These are phyloP conservation scores for Rhynchosporium secalis DNA, from an alignment of 2,329 filamentous ascomycete species.

Conservation along the genomic window DNA sequence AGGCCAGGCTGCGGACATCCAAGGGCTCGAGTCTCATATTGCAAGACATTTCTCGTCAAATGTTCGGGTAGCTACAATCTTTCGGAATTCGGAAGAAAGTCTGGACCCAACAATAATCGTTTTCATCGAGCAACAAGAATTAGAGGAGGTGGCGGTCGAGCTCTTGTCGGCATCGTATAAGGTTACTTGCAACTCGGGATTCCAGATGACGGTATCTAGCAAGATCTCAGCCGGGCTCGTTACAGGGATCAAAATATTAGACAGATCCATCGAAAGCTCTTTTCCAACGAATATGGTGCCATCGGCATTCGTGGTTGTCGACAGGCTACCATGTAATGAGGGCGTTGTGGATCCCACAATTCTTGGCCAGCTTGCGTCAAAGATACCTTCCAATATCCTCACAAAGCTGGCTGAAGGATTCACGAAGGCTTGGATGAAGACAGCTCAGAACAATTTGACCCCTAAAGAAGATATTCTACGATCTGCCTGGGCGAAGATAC, in stretches of 20 bases:
- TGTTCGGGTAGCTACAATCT: constrained; percentile 36
- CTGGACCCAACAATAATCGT: background rate
- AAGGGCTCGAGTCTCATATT: constrained; percentile 45
- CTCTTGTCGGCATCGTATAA: constrained; percentile 5
- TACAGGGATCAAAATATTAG: constrained; percentile 43
- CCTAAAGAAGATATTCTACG: constrained; percentile 41
- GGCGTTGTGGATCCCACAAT: constrained; percentile 7
- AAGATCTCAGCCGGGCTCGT: constrained; percentile 38
- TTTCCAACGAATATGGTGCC: constrained; percentile 52
- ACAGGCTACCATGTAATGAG: constrained; percentile 39
- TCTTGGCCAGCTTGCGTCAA: constrained; percentile 7
- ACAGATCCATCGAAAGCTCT: constrained; percentile 45
- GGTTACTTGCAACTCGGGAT: background rate
- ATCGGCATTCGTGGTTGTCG: constrained; percentile 45
- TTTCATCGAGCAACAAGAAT: constrained; percentile 5
- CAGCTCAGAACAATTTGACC: constrained; percentile 39
- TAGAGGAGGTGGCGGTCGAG: background rate
- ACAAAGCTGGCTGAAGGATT: constrained; percentile 27
- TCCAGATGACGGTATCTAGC: background rate
- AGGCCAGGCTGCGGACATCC: constrained; percentile 44
- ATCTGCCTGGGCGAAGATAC: constrained; percentile 38
- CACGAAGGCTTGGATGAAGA: constrained; percentile 41
- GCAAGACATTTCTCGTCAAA: constrained; percentile 39
- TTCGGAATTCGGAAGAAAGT: constrained; percentile 28
- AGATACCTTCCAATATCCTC: background rate